A percentile compares a stretch with the other conserved stretches of the same genome.
Conservation (phyloP, 129 eudicot species). For the Ambrosia artemisiifolia region DNA sequence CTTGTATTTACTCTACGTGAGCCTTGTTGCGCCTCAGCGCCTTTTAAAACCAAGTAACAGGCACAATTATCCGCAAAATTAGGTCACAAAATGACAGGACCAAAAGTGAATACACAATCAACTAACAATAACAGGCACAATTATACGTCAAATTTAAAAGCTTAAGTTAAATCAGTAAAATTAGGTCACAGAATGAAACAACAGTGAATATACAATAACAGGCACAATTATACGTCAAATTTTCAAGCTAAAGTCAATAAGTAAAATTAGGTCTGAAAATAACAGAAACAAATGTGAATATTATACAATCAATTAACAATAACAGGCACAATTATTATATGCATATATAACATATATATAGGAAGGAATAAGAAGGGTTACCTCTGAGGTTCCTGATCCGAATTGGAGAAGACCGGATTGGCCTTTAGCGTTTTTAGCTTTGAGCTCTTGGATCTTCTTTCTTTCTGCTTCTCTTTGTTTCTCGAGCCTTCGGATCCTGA, state of each 20-base stretch:
- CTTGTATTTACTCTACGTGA: too few relatives aligned
- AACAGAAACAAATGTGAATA: background rate
- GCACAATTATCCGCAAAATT: background rate
- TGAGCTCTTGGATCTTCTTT: slow-evolving; percentile 84
- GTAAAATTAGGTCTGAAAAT: slow-evolving; percentile 14
- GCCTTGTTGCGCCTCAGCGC: too few relatives aligned
- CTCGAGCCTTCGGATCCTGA: slow-evolving; percentile 88
- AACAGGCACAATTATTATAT: background rate
- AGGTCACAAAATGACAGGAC: too few relatives aligned
- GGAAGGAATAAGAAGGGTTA: slow-evolving; percentile 3
- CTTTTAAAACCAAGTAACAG: too few relatives aligned
- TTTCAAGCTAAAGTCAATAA: background rate
- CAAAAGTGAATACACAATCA: too few relatives aligned
- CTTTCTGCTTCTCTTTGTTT: slow-evolving; percentile 98
- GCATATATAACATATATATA: background rate
- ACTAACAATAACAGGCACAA: too few relatives aligned
- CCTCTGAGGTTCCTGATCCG: slow-evolving; percentile 98
- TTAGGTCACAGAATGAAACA: too few relatives aligned
- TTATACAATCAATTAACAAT: slow-evolving; percentile 1
- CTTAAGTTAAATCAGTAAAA: too few relatives aligned
- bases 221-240: background rate
- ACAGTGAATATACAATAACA: too few relatives aligned
- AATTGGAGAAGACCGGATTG: slow-evolving; percentile 98
- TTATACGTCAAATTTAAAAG: too few relatives aligned
- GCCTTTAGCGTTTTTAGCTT: slow-evolving; percentile 77